These are phyloP conservation scores for Ceratocystis cubensis DNA, from an alignment of 2,329 filamentous ascomycete genomes.

Conservation along the genomic window DNA sequence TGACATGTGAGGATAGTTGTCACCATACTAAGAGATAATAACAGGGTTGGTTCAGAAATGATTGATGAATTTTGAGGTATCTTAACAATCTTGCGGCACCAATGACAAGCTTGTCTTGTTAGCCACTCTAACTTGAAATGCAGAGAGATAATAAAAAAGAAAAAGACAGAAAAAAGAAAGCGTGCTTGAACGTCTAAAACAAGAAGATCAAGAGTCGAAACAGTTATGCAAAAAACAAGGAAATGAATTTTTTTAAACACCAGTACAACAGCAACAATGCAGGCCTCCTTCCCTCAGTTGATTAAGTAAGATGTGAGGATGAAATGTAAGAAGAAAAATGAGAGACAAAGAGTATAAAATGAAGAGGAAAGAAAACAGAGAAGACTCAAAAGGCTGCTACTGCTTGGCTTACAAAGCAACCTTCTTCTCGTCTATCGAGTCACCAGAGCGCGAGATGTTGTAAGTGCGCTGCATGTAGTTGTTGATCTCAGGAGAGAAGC, in stretches of 20 bases:
- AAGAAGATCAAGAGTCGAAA: not conserved
- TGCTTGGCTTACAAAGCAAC: not conserved
- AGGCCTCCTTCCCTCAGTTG: not conserved
- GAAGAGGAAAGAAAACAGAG: not conserved
- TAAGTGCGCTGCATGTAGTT: constrained; percentile 18
- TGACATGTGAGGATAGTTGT: not conserved
- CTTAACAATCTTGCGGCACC: not conserved
- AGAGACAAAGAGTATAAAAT: constrained; percentile 8
- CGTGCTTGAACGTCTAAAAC: not conserved
- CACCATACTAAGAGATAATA: not conserved
- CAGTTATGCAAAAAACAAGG: not conserved
- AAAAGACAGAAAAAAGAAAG: not conserved
- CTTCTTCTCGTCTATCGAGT: constrained; percentile 17
- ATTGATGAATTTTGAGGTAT: constrained; percentile 1
- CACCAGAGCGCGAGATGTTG: constrained; percentile 8
- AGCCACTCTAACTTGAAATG: not conserved
- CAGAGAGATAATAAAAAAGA: not conserved
- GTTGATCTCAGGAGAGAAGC: constrained; percentile 18
- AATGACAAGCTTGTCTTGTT: not conserved
- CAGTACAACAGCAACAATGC: not conserved
- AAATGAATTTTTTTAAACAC: constrained; percentile 1
- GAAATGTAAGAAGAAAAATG: not conserved
- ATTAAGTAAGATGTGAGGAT: not conserved
- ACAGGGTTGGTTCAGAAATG: not conserved
- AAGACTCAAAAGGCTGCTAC: not conserved